Evolutionary conservation across 345 rosid species (phyloP), one percentile per base, ranked within the genome.

Genomic region (Populus nigra): DNA sequence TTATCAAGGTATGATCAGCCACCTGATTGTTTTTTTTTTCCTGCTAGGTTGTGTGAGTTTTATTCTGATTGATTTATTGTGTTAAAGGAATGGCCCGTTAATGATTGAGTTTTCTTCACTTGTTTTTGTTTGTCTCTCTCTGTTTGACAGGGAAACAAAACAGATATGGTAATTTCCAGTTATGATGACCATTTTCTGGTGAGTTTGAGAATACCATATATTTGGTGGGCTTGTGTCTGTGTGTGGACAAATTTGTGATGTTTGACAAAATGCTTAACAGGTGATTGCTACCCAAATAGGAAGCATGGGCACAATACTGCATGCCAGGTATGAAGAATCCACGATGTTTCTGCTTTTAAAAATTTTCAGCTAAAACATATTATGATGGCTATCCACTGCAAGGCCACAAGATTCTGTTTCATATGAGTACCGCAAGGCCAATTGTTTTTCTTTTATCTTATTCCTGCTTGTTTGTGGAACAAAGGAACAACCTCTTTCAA

Each of bases 241-340:
- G 8, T 49, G 2, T 49, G 20, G 43, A 15, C 13, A 49, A 27
- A 50, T 53, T 68, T 78, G 69, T 76, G 66, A 85, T 73, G 22
- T 53, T 78, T 53, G 73, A 17, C 76, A 72, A 31, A 29, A 17
- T 20, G 65, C 76, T 84, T 76, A 35, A 82, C 89, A 93, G 97
- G 95, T 93, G 53, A 88, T 90, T 82, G 97, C 90, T 23, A 90
- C 95, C 73, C 97, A 94, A 80, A 88, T 93, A 74, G 98, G 93
- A 85, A 84, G 92, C 47, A 88, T 94, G 97, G 98, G 97, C 61
- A 91, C 98, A 16, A 83, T 93, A 73, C 83, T 94, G 65, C 94
- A 89, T 57, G 97, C 98, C 76, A 92, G 94, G 94, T 90, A 68
- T 80, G 83, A 47, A 13, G 17, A 47, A 15, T 47, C 17, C 50